Evolutionary conservation across 345 rosid genomes (phyloP), one percentile per base, ranked within the genome.

Genomic region (Litchi chinensis): DNA sequence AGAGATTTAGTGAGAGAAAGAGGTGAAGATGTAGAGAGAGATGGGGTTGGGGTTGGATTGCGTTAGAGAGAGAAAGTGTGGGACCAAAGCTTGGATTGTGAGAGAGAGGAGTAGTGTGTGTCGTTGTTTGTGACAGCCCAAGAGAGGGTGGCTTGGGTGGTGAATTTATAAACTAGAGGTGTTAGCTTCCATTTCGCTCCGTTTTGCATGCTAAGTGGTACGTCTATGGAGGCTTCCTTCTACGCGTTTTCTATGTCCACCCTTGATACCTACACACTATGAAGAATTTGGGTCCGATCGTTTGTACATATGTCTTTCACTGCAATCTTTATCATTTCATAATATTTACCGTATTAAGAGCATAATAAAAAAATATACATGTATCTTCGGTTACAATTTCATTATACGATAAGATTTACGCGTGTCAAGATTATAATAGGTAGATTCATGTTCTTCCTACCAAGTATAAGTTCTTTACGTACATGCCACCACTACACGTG

Each of bases 101-200:
- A 39, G 10, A 52, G 21, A 21, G 68, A 68, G 50, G 21, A 19
- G 59, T 54, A 54, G 65, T 59, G 21, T 21, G 65, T 1, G 63
- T 7, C 7, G 63, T 57, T 50, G 24, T 57, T 57, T 57, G 63
- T 57, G 24, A 50, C 56, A 13, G 56, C 56, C n/a, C 59, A 52
- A 26, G 57, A 40, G 43, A 68, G 77, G 77, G 24, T 67, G 64
- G 22, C 43, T 62, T 40, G 41, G 52, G 24, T 59, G 48, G 63
- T 8, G 59, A 26, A 16, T 41, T 39, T 76, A 69, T 22, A 39
- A 75, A 67, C 40, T 71, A 81, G 70, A 83, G 90, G 85, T 67
- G 73, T 39, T 79, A 87, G 86, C 88, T 81, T 75, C 62, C 66
- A 77, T 85, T 83, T 85, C 86, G 86, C 83, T 85, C 86, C 80